These are phyloP conservation scores for Stylonectria norvegica DNA, from an alignment of 2,329 filamentous ascomycete genomes.

Conservation along the genomic window DNA sequence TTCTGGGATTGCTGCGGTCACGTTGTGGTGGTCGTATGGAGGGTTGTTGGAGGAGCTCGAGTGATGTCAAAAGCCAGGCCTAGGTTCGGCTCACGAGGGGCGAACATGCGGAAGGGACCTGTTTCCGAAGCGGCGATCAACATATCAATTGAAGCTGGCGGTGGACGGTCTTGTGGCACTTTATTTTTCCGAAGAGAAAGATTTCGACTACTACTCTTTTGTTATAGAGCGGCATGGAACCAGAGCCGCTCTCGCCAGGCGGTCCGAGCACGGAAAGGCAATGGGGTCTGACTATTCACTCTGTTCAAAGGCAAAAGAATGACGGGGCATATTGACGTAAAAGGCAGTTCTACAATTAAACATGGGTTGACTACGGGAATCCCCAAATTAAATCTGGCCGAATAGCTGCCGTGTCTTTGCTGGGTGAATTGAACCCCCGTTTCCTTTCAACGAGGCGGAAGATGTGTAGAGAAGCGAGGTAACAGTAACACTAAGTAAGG, in stretches of 20 bases:
- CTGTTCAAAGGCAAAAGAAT: conserved; percentile 14
- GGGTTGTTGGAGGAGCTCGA: conserved; percentile 20
- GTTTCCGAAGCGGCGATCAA: conserved; percentile 24
- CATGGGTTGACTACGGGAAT: neutral
- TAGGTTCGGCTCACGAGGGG: conserved; percentile 19
- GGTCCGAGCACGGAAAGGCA: conserved; percentile 22
- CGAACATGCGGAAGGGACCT: conserved; percentile 19
- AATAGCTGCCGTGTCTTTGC: no score
- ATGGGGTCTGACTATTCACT: conserved; percentile 16
- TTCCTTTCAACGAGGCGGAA: no score
- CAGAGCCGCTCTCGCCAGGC: neutral
- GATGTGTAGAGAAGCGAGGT: no score
- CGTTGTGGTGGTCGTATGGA: conserved; percentile 16
- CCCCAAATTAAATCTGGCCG: no score
- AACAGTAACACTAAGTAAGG: no score
- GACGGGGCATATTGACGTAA: conserved; percentile 14
- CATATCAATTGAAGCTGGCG: conserved; percentile 29
- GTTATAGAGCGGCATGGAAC: conserved; percentile 3
- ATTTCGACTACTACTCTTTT: conserved; percentile 9
- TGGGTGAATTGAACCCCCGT: no score
- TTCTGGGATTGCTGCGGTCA: conserved; percentile 23
- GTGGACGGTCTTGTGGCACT: conserved; percentile 25
- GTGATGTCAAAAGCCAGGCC: conserved; percentile 21
- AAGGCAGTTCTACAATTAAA: conserved; percentile 1
- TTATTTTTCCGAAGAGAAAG: conserved; percentile 23